Evolutionary conservation across 140 eudicot genomes (phyloP), one percentile per base, ranked within the genome.

Genomic region (Cichorium intybus): DNA sequence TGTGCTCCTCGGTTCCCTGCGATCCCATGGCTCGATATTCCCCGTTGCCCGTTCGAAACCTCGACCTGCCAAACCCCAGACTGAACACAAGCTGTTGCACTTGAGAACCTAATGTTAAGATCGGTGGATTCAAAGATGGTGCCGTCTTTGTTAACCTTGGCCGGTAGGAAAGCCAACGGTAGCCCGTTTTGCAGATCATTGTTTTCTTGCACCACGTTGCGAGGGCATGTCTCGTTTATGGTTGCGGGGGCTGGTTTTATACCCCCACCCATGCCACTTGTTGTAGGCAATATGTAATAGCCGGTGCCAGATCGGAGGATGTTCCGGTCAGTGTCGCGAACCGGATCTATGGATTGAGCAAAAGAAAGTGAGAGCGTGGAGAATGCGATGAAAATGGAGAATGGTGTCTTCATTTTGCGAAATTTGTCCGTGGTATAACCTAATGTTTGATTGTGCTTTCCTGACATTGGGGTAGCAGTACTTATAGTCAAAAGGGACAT

Each of bases 1-100:
- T 70, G 47, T 0, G 4, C 18, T 1, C 95, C 87, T 6, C 84
- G 95, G 54, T 78, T 78, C 18, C 95, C 95, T 29, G 60, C 60
- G 8, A 24, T 71, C 58, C 95, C 95, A 20, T 78, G 80, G 41
- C 78, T 79, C 9, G 73, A 66, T 24, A 87, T 45, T 20, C 67
- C 45, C 9, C 66, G 73, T 12, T 55, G 51, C 6, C 66, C 82
- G 2, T 70, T 70, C 14, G 31, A 63, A 2, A 4, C 64, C 26
- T 81, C 83, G 1, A 85, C 46, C 68, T 56, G 68, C 88, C 88
- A 85, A 35, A 79, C 73, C 0, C 71, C 77, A 10, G 88, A 62
- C 66, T 65, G 74, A 17, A 18, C 76, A 60, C 86, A 76, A 27
- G 58, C 46, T 2, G 27, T 59, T 4, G 60, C 64, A 62, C 48